Evolutionary conservation across 2,329 filamentous ascomycete species (phyloP).

Genomic region (Cladosporium sp.): DNA sequence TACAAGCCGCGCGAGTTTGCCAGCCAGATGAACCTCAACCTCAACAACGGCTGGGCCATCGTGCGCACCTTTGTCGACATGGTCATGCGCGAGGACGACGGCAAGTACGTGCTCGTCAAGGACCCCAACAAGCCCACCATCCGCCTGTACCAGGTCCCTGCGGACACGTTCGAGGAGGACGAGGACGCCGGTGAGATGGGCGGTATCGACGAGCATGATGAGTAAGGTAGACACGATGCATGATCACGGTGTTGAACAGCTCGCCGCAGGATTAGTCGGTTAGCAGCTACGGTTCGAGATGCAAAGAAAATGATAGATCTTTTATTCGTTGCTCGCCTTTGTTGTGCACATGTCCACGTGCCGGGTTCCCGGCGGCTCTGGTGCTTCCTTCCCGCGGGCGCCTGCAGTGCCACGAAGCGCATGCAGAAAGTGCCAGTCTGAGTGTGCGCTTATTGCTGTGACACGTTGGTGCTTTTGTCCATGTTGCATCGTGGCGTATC

Average conservation of each 20-base stretch:
- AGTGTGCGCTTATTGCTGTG: not conserved
- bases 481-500: not conserved
- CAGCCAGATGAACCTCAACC: conserved; percentile 92
- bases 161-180: conserved; percentile 84
- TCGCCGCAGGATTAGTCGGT: conserved; percentile 5
- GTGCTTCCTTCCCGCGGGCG: not conserved
- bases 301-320: conserved; percentile 10
- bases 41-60: conserved; percentile 98
- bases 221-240: conserved; percentile 32
- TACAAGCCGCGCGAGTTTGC: conserved; percentile 99
- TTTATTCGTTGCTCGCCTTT: conserved; percentile 1
- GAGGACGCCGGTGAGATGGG: conserved; percentile 69
- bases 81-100: conserved; percentile 62
- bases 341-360: not conserved
- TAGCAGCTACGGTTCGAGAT: conserved; percentile 7
- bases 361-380: not conserved
- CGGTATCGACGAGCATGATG: conserved; percentile 49
- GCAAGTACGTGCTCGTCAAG: conserved; percentile 73
- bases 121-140: conserved; percentile 97
- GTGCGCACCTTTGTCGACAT: conserved; percentile 97
- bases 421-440: not conserved
- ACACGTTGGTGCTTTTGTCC: not conserved
- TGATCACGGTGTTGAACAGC: conserved; percentile 10
- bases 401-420: not conserved
- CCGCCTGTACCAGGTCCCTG: conserved; percentile 84